These are phyloP conservation scores for Nematocida parisii DNA, from an alignment of 371 early-diverging fungal genomes.

Conservation along the genomic window DNA sequence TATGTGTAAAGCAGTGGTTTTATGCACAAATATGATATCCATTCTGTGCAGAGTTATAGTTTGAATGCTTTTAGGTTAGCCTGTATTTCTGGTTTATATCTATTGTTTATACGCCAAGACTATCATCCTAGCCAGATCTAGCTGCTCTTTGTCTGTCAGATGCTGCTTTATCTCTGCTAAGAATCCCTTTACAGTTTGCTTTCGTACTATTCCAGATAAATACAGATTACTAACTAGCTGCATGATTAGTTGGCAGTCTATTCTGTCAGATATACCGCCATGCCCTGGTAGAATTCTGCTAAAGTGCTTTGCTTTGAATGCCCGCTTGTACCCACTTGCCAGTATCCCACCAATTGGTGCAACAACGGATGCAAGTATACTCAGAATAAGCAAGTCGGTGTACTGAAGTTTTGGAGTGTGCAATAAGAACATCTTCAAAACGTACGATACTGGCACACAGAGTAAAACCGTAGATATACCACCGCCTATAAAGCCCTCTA, in stretches of 20 bases:
- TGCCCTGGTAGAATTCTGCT: constrained; percentile 82
- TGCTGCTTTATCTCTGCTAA: neutral
- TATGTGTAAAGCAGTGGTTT: no score
- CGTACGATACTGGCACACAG: constrained; percentile 69
- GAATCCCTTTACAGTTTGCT: constrained; percentile 7
- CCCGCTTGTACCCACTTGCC: constrained; percentile 88
- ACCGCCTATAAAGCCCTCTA: constrained; percentile 94
- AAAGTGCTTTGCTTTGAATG: constrained; percentile 95
- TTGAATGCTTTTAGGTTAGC: no score
- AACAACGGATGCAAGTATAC: constrained; percentile 86
- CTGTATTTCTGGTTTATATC: no score
- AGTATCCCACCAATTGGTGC: constrained; percentile 99
- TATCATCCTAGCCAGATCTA: neutral
- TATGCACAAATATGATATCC: no score
- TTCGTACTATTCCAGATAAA: constrained; percentile 46
- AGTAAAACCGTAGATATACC: constrained; percentile 78
- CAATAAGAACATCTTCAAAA: neutral
- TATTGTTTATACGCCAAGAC: neutral
- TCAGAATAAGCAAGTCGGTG: constrained; percentile 72
- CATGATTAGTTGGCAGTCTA: constrained; percentile 95
- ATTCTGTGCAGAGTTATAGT: no score
- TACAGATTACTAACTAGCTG: constrained; percentile 86
- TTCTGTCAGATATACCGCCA: constrained; percentile 94
- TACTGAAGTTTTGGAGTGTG: neutral
- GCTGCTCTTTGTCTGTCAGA: neutral